Evolutionary conservation across 768 basidiomycete genomes (phyloP), one percentile per base, ranked within the genome.

Genomic region (Kwoniella sp.): DNA sequence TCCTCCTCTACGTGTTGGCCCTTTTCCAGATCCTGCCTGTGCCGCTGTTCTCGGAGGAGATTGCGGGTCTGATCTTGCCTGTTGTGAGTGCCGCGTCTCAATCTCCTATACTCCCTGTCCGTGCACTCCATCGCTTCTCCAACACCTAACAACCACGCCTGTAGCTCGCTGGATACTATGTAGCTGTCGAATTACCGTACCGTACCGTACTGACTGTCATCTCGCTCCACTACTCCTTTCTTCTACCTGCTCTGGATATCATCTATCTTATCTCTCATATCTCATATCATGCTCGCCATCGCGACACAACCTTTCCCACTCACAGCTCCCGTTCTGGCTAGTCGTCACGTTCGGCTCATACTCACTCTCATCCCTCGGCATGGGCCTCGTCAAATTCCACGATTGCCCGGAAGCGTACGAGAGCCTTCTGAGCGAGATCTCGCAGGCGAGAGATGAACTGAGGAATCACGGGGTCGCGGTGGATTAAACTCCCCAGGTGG

Each of bases 371-470:
- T 89, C 87, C 11, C 85, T 92, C 22, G 90, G 91, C 11, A 86
- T 86, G 84, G 90, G 90, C 1, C 74, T 91, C 48, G 85, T 87
- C 69, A 87, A 87, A 1, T 89, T 90, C 72, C 82, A 86, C 72
- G 90, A 92, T 70, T 90, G 89, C 76, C 88, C 89, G 45, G 89
- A 91, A 70, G 90, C 90, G 4, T 90, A 91, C 69, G 83, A 85
- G 13, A 88, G 89, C 77, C 79, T 91, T 58, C 61, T 76, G 30
- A 73, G 88, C 87, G 88, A 90, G 82, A 87, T 90, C 37, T 82
- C 82, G 29, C 81, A 82, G 57, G 86, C 86, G 22, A 86, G 85
- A 73, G 80, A 86, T 67, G 87, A 87, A 65, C 74, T 89, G 61
- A 83, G 88, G 73, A 77, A 82, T 60, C 84, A 82, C 66, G 88